Conservation (phyloP, 2,329 filamentous ascomycete genomes). For the Cytospora mali region DNA sequence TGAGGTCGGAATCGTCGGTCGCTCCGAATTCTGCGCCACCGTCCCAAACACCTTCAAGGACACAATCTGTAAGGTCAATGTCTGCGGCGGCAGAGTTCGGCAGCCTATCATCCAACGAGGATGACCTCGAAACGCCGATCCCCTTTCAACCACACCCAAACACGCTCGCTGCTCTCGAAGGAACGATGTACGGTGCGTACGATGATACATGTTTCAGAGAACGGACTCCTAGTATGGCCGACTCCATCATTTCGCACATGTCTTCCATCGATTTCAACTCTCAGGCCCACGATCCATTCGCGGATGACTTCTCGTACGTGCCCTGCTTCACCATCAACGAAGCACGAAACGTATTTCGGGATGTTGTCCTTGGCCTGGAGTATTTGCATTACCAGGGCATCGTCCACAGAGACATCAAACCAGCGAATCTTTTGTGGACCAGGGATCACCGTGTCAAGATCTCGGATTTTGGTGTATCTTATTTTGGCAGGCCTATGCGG, state of each 20-base stretch:
- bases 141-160: slow-evolving; percentile 55
- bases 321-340: slow-evolving; percentile 88
- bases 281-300: slow-evolving; percentile 65
- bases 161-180: slow-evolving; percentile 66
- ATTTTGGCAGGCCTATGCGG: slow-evolving; percentile 84
- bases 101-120: slow-evolving; percentile 44
- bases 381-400: slow-evolving; percentile 90
- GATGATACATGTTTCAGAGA: slow-evolving; percentile 62
- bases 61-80: slow-evolving; percentile 50
- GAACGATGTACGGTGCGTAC: slow-evolving; percentile 77
- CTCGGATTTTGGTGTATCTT: slow-evolving; percentile 97
- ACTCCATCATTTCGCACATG: slow-evolving; percentile 73
- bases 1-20: slow-evolving; percentile 43
- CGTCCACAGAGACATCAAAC: slow-evolving; percentile 83
- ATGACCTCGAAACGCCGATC: slow-evolving; percentile 57
- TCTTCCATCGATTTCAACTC: slow-evolving; percentile 64
- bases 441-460: slow-evolving; percentile 89
- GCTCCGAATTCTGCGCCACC: slow-evolving; percentile 44
- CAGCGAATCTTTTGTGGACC: slow-evolving; percentile 88
- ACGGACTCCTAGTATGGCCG: slow-evolving; percentile 78
- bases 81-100: slow-evolving; percentile 40
- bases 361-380: slow-evolving; percentile 89
- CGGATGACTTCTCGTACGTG: slow-evolving; percentile 90
- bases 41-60: slow-evolving; percentile 52
- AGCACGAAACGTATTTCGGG: slow-evolving; percentile 82